Evolutionary conservation across 306 rosid genomes (phyloP).

Genomic region (Cercis canadensis): DNA sequence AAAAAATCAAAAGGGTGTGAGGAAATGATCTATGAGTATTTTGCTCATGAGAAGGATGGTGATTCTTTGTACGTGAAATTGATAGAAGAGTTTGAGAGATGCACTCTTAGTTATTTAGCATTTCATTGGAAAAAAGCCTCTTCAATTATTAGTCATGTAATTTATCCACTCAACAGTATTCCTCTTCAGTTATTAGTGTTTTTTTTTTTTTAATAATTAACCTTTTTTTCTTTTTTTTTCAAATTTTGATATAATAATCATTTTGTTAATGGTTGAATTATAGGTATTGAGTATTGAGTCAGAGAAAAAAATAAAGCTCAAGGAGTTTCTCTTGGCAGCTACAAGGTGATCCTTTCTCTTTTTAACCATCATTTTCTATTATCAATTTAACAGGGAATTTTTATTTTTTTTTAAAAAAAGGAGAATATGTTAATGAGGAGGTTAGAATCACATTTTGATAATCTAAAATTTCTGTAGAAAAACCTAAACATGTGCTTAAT

Average conservation of each 20-base stretch:
- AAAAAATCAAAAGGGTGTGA: constrained; percentile 60
- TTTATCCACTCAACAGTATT: neutral
- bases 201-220: too few relatives aligned
- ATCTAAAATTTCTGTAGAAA: too few relatives aligned
- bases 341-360: constrained; percentile 57
- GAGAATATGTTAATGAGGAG: neutral
- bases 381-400: neutral
- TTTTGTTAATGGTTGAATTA: constrained; percentile 14
- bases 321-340: constrained; percentile 60
- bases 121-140: constrained; percentile 85
- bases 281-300: constrained; percentile 66
- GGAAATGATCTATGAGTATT: constrained; percentile 55
- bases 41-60: constrained; percentile 48
- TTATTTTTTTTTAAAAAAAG: neutral
- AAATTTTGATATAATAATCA: neutral
- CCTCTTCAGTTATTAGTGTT: neutral
- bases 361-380: neutral
- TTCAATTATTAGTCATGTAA: constrained; percentile 62
- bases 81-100: constrained; percentile 69
- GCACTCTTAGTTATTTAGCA: constrained; percentile 77
- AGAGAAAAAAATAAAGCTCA: constrained; percentile 53
- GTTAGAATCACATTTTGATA: too few relatives aligned
- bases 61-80: constrained; percentile 52
- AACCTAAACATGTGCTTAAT: too few relatives aligned
- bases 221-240: too few relatives aligned